Base-by-base conservation (phyloP, 768 basidiomycete genomes). In the Clavaria fumosa region DNA sequence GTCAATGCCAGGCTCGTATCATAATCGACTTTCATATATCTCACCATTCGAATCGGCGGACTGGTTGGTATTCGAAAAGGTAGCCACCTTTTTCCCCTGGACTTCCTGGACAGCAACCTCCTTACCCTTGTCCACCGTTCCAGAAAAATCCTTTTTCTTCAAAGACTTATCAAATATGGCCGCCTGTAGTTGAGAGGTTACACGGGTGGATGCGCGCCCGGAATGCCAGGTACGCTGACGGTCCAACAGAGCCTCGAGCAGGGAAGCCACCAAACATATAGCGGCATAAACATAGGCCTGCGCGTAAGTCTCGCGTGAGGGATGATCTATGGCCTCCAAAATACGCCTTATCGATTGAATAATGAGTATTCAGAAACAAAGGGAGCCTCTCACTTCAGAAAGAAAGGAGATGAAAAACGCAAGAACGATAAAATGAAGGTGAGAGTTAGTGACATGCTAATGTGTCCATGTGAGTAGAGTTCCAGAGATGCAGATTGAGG, bases 111-210 rank as follows among this genome's bases (percentile, higher is more conserved):
- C 48, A 23, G 54, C 53, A 44, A 52, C 52, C 11, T 54, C 52
- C 45, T 61, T 57, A 10, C 61, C 59, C 43, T 69, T 68, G 35
- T 72, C 64, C 6, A 82, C 62, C 26, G 85, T 61, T 1, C 88
- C 89, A 0, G 82, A 83, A 42, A 76, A 82, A 51, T 91, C 88
- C 50, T 73, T 78, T 21, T 88, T 62, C 53, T 78, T 80, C 23
- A 93, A 57, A 1, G 86, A 71, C 53, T 95, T 95, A 53, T 88
- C 81, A 49, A 90, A 93, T 37, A 93, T 83, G 2, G 76, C 58
- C 0, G 82, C 75, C 39, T 35, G 88, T 12, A 91, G 67, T 56
- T 83, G 81, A 9, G 69, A 67, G 7, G 81, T 75, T 3, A 85
- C 72, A 17, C 82, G 66, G 1, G 78, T 78, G 0, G 64, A 52